Percentiles rank a stretch among this genome's conserved stretches.
These are phyloP conservation scores for Trifolium fragiferum DNA, from an alignment of 306 rosid genomes.

Conservation along the genomic window DNA sequence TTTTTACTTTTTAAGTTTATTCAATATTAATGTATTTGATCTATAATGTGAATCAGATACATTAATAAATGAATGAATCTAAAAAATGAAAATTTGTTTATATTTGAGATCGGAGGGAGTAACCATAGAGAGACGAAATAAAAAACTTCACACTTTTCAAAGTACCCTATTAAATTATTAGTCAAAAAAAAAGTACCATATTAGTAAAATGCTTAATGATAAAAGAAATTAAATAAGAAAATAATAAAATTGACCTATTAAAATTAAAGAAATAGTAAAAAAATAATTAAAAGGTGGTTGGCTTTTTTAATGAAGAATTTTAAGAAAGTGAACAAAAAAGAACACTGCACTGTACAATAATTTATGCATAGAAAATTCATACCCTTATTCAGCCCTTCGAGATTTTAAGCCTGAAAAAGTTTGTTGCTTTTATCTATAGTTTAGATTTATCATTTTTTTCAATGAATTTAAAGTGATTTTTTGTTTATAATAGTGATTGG, in stretches of 20 bases:
- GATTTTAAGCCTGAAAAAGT: slow-evolving; percentile 39
- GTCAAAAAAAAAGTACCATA: slow-evolving; percentile 44
- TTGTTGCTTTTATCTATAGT: slow-evolving; percentile 37
- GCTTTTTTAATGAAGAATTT: slow-evolving; percentile 34
- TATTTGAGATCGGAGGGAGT: no score
- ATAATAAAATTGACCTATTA: slow-evolving; percentile 1
- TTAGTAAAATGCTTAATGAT: slow-evolving; percentile 37
- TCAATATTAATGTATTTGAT: no score
- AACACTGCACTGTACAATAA: slow-evolving; percentile 25
- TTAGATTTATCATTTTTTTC: no score
- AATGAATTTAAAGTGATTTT: no score
- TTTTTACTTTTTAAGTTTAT: no score
- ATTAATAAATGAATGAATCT: no score
- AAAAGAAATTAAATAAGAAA: not conserved
- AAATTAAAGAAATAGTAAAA: slow-evolving; percentile 10
- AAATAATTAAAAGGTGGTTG: slow-evolving; percentile 8
- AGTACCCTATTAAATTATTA: slow-evolving; percentile 49
- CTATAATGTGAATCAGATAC: no score
- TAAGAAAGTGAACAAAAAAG: slow-evolving; percentile 26
- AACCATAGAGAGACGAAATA: slow-evolving; percentile 53
- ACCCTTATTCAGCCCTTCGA: slow-evolving; percentile 37
- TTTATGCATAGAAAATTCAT: slow-evolving; percentile 36
- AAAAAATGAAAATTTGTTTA: no score
- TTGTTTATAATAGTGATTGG: no score
- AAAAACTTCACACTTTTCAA: slow-evolving; percentile 48